A percentile compares a stretch with the other conserved stretches of the same genome.
phyloP scores from a whole-genome alignment of 2,329 filamentous ascomycete species.

The Xylaria sp. region DNA sequence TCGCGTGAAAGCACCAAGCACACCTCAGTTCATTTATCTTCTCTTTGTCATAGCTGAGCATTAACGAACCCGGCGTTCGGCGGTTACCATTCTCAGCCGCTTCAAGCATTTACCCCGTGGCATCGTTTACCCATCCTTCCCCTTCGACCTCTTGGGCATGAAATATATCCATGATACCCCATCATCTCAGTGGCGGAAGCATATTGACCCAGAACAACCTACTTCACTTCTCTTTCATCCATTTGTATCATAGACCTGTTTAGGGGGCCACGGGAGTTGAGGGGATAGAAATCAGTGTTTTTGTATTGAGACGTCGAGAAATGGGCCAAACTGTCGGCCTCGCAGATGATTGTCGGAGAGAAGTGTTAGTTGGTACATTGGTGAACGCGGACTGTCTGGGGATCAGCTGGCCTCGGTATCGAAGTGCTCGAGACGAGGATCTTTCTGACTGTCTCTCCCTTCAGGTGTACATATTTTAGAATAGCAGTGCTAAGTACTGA shows the following conservation, averaged over 20 bases:
- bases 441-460: slow-evolving; percentile 39
- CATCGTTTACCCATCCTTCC: slow-evolving; percentile 28
- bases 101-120: slow-evolving; percentile 37
- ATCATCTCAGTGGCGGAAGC: slow-evolving; percentile 13
- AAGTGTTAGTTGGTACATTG: slow-evolving; percentile 37
- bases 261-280: slow-evolving; percentile 43
- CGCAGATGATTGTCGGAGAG: slow-evolving; percentile 27
- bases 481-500: slow-evolving; percentile 37
- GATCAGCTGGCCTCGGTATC: slow-evolving; percentile 47
- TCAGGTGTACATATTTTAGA: slow-evolving; percentile 46
- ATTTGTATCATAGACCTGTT: slow-evolving; percentile 47
- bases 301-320: slow-evolving; percentile 34
- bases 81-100: slow-evolving; percentile 35
- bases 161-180: slow-evolving; percentile 34
- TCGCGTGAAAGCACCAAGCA: slow-evolving; percentile 32
- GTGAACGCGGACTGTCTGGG: slow-evolving; percentile 41
- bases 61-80: slow-evolving; percentile 44
- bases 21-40: slow-evolving; percentile 26
- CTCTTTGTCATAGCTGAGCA: slow-evolving; percentile 36
- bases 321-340: slow-evolving; percentile 14
- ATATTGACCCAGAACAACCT: slow-evolving; percentile 21
- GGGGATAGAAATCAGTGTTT: slow-evolving; percentile 42
- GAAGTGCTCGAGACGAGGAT: slow-evolving; percentile 52
- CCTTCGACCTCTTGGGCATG: slow-evolving; percentile 26
- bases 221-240: slow-evolving; percentile 30